Conservation (phyloP, 176 grass and related monocot species). For the Oryza rufipogon region DNA sequence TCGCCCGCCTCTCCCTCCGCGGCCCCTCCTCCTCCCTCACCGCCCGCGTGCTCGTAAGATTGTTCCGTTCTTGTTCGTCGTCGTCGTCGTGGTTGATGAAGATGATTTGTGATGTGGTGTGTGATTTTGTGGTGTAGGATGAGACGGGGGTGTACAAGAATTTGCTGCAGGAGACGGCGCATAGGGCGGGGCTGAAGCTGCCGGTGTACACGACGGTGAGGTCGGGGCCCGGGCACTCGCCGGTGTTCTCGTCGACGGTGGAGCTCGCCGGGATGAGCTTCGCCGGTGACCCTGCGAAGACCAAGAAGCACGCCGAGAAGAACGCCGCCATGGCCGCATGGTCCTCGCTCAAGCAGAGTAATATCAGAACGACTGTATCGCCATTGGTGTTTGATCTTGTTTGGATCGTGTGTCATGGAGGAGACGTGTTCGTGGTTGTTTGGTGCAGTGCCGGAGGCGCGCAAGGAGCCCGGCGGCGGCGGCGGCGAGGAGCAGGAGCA, state of each 20-base stretch:
- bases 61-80: no score
- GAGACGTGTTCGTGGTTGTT: not conserved
- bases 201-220: constrained; percentile 86
- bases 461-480: constrained; percentile 42
- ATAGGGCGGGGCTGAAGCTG: constrained; percentile 77
- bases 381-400: not conserved
- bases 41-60: constrained; percentile 67
- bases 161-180: constrained; percentile 88
- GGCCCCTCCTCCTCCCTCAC: constrained; percentile 79
- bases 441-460: constrained; percentile 65
- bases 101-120: no score
- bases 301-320: constrained; percentile 98
- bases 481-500: constrained; percentile 71
- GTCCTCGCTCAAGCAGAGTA: constrained; percentile 84
- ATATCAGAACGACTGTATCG: no score
- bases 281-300: constrained; percentile 68
- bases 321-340: constrained; percentile 91
- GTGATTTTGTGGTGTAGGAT: constrained; percentile 44
- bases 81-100: not conserved
- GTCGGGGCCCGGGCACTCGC: constrained; percentile 76
- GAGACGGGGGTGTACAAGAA: constrained; percentile 99
- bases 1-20: constrained; percentile 63
- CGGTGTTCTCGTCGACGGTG: constrained; percentile 71
- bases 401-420: not conserved
- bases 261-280: constrained; percentile 84